Percentiles rank a stretch among this genome's conserved stretches.
Evolutionary conservation across 805 yeast species (phyloP).

Genomic region (Metschnikowia picachoensis): DNA sequence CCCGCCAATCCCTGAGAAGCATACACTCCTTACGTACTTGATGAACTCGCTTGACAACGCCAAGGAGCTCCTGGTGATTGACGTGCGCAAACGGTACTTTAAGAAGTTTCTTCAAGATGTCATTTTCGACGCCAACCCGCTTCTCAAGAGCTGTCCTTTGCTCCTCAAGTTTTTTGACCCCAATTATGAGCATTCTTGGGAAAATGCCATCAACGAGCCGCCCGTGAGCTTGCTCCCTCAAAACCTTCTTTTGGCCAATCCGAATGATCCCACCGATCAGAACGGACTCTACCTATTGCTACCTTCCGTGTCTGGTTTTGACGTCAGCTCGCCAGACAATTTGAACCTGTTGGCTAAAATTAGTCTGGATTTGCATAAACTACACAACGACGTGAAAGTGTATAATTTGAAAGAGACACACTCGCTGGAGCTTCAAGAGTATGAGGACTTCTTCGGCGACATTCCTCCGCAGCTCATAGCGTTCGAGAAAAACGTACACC

Average conservation of each 20-base stretch:
- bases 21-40: slow-evolving; percentile 42
- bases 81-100: slow-evolving; percentile 45
- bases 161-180: slow-evolving; percentile 50
- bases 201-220: slow-evolving; percentile 46
- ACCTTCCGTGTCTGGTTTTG: slow-evolving; percentile 42
- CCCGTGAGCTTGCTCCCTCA: slow-evolving; percentile 44
- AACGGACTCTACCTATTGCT: slow-evolving; percentile 50
- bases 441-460: slow-evolving; percentile 19
- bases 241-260: slow-evolving; percentile 46
- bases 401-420: slow-evolving; percentile 25
- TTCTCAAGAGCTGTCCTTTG: slow-evolving; percentile 34
- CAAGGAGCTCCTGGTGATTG: slow-evolving; percentile 39
- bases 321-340: slow-evolving; percentile 28
- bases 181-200: slow-evolving; percentile 47
- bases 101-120: slow-evolving; percentile 42
- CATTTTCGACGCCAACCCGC: slow-evolving; percentile 26
- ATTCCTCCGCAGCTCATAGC: slow-evolving; percentile 32
- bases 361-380: slow-evolving; percentile 32
- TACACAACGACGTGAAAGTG: slow-evolving; percentile 31
- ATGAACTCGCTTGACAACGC: slow-evolving; percentile 37
- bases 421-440: slow-evolving; percentile 5
- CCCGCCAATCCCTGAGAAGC: slow-evolving; percentile 46
- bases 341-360: slow-evolving; percentile 29
- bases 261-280: slow-evolving; percentile 48
- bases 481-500: slow-evolving; percentile 33